Base-by-base conservation (phyloP, 306 rosid species). In the Quercus engelmannii region DNA sequence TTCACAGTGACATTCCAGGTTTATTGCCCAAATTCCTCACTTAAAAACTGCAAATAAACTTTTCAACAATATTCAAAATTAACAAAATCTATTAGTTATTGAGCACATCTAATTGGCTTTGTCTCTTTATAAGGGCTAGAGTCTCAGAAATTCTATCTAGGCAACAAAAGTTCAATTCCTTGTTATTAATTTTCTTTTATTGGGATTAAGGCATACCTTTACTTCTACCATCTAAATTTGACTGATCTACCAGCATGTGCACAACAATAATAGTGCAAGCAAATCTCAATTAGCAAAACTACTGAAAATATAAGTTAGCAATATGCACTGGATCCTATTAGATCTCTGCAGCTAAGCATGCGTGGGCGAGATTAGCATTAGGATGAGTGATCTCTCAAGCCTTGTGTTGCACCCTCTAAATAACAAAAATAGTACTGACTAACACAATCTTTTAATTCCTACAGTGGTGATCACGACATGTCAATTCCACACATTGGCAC, bases 381-480 rank as follows among this genome's bases (percentile, higher is more conserved):
- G 11, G 46, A 38, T 38, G 11, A 38, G 46, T 38, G 46, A 38
- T 3, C 46, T 38, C 46, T 1, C 46, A 38, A 38, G 46, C 46
- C 46, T 7, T 38, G 46, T 38, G 11, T 38, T 38, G 11, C 46
- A 38, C 46, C 11, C 46, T 8, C 46, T 38, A 7, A 38, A 38
- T 38, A 38, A 38, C 46, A 38, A 38, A 38, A 38, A 38, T 33
- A 63, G 17, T 49, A 15, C 54, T 8, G 19, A 31, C 56, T 23
- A 55, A 71, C 4, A 69, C n/a, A 52, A 54, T 55, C 52, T 33
- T 25, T 55, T 33, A 46, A 11, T 55, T 77, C 13, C 57, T 5
- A 35, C 81, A 78, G 76, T 38, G 81, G 81, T 41, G 81, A 78
- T 57, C 81, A 78, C 18, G 81, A 78, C 49, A 78, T 78, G 75